These are phyloP conservation scores for Didymella pinodella DNA, from an alignment of 2,329 filamentous ascomycete genomes.

Conservation along the genomic window DNA sequence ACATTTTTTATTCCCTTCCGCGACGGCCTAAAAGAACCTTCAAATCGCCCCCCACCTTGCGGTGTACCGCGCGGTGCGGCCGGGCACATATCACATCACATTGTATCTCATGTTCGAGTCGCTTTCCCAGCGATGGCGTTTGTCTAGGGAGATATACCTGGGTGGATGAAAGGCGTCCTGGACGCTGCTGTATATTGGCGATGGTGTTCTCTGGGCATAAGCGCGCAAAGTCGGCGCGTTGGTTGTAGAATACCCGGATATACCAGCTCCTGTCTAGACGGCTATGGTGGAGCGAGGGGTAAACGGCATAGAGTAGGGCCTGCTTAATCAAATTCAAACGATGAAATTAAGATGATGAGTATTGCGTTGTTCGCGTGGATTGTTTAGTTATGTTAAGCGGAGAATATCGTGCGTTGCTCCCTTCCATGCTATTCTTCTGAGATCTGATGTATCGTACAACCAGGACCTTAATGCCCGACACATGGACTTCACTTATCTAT, in stretches of 20 bases:
- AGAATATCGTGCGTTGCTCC: too few relatives aligned
- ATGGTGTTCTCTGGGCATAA: conserved; percentile 30
- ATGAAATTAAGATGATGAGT: not conserved
- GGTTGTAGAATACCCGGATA: conserved; percentile 43
- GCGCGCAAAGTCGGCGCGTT: conserved; percentile 12
- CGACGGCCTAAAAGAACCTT: conserved; percentile 28
- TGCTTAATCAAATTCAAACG: conserved; percentile 11
- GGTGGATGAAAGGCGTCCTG: conserved; percentile 5
- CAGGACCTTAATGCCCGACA: too few relatives aligned
- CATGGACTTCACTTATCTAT: too few relatives aligned
- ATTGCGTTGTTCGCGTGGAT: too few relatives aligned
- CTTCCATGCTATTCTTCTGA: too few relatives aligned
- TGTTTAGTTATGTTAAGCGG: too few relatives aligned
- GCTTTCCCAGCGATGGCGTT: conserved; percentile 28
- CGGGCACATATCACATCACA: conserved; percentile 22
- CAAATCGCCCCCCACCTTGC: conserved; percentile 27
- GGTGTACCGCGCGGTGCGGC: conserved; percentile 23
- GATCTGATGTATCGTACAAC: too few relatives aligned
- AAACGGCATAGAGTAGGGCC: conserved; percentile 14
- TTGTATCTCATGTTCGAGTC: conserved; percentile 1
- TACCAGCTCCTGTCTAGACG: conserved; percentile 49
- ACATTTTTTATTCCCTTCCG: conserved; percentile 21
- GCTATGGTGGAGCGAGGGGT: not conserved
- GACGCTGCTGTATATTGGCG: conserved; percentile 10
- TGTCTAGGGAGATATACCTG: conserved; percentile 26